Evolutionary conservation across 73 alveolate genomes (phyloP).

Genomic region (Breviolum minutum): DNA sequence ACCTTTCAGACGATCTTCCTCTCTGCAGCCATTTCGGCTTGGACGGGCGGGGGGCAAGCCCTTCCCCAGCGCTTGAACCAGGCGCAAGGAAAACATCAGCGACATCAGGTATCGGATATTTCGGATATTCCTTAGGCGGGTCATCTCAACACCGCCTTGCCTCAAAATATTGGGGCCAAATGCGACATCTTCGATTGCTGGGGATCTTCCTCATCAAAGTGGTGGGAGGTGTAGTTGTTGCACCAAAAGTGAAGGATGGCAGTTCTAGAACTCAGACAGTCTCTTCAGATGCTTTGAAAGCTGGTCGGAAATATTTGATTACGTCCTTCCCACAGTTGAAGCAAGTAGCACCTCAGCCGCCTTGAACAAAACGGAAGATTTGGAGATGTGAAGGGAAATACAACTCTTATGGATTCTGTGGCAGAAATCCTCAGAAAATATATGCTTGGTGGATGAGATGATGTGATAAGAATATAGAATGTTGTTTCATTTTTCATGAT

Average conservation of each 20-base stretch:
- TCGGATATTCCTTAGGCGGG: background rate
- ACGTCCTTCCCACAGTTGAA: constrained; percentile 72
- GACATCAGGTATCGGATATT: background rate
- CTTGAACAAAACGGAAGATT: no score
- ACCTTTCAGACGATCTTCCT: background rate
- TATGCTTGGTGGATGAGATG: background rate
- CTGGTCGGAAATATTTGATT: constrained; percentile 48
- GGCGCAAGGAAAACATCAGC: background rate
- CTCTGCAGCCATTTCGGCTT: background rate
- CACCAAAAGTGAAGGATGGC: constrained; percentile 72
- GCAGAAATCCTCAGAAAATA: background rate
- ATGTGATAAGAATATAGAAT: no score
- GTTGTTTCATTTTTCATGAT: no score
- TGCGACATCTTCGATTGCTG: background rate
- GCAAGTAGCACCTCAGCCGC: constrained; percentile 32
- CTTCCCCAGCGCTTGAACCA: constrained; percentile 18
- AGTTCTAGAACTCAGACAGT: constrained; percentile 35
- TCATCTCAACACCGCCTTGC: background rate
- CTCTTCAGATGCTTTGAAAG: constrained; percentile 65
- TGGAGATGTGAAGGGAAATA: no score
- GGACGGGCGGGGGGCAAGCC: constrained; percentile 17
- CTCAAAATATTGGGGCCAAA: background rate
- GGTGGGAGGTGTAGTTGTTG: background rate
- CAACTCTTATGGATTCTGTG: no score
- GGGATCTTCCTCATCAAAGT: background rate